Conservation (phyloP, 164 flowering plant species). For the Dillenia turbinata region DNA sequence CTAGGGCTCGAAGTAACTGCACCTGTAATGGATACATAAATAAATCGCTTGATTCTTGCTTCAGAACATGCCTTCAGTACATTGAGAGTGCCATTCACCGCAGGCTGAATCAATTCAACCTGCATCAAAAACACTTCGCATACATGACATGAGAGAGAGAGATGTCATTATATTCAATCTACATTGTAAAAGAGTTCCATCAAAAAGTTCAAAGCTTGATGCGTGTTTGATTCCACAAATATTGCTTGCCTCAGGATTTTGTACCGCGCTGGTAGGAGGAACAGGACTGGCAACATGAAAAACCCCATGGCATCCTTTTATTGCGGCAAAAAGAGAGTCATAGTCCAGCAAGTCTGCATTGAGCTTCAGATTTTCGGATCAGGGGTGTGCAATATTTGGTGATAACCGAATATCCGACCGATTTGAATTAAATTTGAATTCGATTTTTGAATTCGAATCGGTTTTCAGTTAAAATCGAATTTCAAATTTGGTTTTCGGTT, state of each 20-base stretch:
- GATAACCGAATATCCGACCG: no score
- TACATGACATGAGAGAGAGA: not conserved
- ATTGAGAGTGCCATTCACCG: slow-evolving; percentile 49
- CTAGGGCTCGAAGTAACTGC: slow-evolving; percentile 36
- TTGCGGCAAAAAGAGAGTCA: slow-evolving; percentile 33
- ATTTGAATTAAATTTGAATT: no score
- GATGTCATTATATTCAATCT: not conserved
- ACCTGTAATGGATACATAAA: slow-evolving; percentile 42
- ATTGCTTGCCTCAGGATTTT: slow-evolving; percentile 43
- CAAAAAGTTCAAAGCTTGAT: not conserved
- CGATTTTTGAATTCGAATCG: no score
- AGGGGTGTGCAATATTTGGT: no score
- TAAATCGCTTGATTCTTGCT: slow-evolving; percentile 41
- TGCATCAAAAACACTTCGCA: slow-evolving; percentile 5
- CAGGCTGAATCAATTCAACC: slow-evolving; percentile 52
- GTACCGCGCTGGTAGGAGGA: slow-evolving; percentile 23
- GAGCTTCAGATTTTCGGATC: slow-evolving; percentile 44
- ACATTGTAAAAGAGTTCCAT: not conserved
- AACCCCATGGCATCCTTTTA: slow-evolving; percentile 54
- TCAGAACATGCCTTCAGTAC: slow-evolving; percentile 41
- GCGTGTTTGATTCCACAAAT: not conserved
- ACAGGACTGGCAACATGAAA: slow-evolving; percentile 62
- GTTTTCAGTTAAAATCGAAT: no score
- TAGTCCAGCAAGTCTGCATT: slow-evolving; percentile 54
- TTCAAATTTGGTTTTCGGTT: no score